phyloP scores from a whole-genome alignment of 257 asterid genomes.

The Rehmannia glutinosa region DNA sequence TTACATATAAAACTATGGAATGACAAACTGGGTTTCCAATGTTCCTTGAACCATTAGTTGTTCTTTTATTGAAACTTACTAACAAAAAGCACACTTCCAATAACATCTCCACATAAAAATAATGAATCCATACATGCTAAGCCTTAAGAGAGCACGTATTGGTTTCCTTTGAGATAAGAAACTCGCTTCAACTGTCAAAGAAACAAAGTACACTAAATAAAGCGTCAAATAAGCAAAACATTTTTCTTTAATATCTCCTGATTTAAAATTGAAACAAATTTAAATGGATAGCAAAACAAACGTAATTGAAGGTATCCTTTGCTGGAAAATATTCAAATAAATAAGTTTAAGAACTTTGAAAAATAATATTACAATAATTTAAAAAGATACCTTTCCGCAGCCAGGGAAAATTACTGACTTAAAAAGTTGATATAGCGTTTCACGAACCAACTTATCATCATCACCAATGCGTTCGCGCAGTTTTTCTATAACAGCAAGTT shows the following conservation, averaged over 20 bases:
- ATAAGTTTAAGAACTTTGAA: neutral
- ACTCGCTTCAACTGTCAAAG: neutral
- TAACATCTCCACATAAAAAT: neutral
- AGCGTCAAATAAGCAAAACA: neutral
- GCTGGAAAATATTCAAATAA: neutral
- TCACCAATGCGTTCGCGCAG: conserved; percentile 91
- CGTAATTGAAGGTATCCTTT: neutral
- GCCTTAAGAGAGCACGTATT: neutral
- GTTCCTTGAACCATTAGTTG: neutral
- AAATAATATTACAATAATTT: neutral
- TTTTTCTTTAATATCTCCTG: neutral
- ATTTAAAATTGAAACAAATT: neutral
- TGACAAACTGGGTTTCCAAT: neutral
- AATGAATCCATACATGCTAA: neutral
- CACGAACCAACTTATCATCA: conserved; percentile 82
- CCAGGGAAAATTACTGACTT: conserved; percentile 77
- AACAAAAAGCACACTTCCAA: neutral
- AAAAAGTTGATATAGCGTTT: conserved; percentile 71
- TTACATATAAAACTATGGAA: neutral
- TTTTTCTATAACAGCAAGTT: conserved; percentile 78
- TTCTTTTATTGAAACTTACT: neutral
- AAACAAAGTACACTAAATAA: conserved; percentile 4
- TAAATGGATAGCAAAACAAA: neutral
- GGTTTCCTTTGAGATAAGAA: neutral
- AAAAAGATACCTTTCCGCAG: conserved; percentile 53